phyloP scores from a whole-genome alignment of 2,329 filamentous ascomycete species.

The Trichoderma arundinaceum region DNA sequence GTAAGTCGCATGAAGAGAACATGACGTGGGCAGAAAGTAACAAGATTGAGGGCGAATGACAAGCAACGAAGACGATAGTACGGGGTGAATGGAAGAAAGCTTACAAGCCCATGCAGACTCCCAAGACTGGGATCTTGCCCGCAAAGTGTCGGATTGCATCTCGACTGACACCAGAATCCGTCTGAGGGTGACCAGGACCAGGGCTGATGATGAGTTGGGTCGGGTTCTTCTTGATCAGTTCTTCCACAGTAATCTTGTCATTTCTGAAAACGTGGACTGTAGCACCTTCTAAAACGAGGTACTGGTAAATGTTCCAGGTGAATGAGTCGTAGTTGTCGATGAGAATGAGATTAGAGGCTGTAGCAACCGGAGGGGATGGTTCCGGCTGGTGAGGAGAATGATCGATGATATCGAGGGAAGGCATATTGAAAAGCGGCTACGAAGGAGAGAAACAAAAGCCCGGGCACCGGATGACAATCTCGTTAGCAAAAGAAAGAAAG shows the following conservation, averaged over 20 bases:
- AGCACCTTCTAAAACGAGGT: constrained; percentile 93
- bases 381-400: constrained; percentile 87
- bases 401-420: constrained; percentile 64
- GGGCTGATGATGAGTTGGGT: constrained; percentile 95
- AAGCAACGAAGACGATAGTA: too few species aligned
- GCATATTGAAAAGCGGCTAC: constrained; percentile 49
- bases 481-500: constrained; percentile 8
- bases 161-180: constrained; percentile 91
- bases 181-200: constrained; percentile 88
- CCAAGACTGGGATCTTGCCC: constrained; percentile 92
- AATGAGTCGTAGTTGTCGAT: constrained; percentile 99
- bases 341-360: constrained; percentile 87
- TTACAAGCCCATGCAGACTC: constrained; percentile 98
- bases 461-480: neutral
- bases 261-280: constrained; percentile 89
- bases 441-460: constrained; percentile 7
- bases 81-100: constrained; percentile 42
- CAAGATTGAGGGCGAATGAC: neutral
- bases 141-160: constrained; percentile 89
- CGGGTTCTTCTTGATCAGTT: constrained; percentile 81
- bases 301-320: constrained; percentile 99
- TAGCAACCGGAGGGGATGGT: constrained; percentile 72
- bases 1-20: neutral
- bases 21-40: neutral
- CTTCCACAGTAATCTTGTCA: constrained; percentile 84